phyloP scores from a whole-genome alignment of 768 basidiomycete species.

The Gyrodon lividus region DNA sequence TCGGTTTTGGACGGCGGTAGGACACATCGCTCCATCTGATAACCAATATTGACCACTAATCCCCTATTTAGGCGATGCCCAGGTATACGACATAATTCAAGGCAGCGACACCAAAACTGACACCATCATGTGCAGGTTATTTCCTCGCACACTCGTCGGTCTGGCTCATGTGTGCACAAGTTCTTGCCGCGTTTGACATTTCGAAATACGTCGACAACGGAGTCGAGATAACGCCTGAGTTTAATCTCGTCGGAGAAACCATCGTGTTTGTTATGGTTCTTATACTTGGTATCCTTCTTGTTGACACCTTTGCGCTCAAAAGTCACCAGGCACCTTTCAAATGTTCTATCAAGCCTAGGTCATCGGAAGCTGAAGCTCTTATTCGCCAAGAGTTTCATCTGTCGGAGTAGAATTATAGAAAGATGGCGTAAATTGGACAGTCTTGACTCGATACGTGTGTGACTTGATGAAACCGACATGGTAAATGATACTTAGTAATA shows the following conservation, averaged over 20 bases:
- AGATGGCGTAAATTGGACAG: no score
- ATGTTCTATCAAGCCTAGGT: constrained; percentile 12
- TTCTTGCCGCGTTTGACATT: constrained; percentile 46
- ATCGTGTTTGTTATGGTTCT: constrained; percentile 5
- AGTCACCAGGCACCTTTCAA: constrained; percentile 13
- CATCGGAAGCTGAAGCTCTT: not conserved
- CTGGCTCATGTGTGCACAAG: constrained; percentile 28
- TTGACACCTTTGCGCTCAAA: not conserved
- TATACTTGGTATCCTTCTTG: not conserved
- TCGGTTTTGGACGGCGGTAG: constrained; percentile 22
- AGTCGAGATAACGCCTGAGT: constrained; percentile 43
- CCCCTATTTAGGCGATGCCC: constrained; percentile 10
- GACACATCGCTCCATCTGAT: not conserved
- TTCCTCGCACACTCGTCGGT: constrained; percentile 26
- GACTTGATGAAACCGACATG: no score
- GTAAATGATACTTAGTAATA: no score
- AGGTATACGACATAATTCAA: not conserved
- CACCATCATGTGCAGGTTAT: constrained; percentile 14
- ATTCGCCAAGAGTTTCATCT: not conserved
- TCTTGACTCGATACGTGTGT: no score
- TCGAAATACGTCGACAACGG: constrained; percentile 40
- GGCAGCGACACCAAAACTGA: not conserved
- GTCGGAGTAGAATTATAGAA: no score
- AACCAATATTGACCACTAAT: not conserved
- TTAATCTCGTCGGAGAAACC: constrained; percentile 27